Conservation (phyloP, 805 yeast species). For the Ogataea nakhonphanomensis region DNA sequence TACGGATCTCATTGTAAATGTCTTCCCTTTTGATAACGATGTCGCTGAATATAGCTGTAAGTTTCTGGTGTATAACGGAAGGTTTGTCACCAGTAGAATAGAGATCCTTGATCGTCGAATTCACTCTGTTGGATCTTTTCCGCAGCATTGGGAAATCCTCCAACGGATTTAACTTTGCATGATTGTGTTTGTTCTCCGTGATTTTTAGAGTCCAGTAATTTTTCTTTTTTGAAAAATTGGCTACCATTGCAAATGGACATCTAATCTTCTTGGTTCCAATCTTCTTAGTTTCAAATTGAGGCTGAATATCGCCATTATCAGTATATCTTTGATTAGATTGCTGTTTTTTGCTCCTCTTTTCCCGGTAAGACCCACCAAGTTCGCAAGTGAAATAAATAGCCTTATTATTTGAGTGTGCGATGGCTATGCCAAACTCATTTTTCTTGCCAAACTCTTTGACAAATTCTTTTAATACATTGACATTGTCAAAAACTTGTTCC, state of each 20-base stretch:
- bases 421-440: conserved; percentile 57
- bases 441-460: conserved; percentile 54
- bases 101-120: conserved; percentile 47
- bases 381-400: conserved; percentile 60
- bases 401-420: conserved; percentile 55
- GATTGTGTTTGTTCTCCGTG: conserved; percentile 56
- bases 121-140: conserved; percentile 50
- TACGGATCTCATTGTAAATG: conserved; percentile 55
- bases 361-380: conserved; percentile 54
- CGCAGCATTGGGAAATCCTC: conserved; percentile 55
- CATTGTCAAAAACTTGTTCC: conserved; percentile 47
- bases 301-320: conserved; percentile 22
- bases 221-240: conserved; percentile 47
- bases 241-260: conserved; percentile 60
- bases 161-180: conserved; percentile 54
- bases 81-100: conserved; percentile 57
- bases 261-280: conserved; percentile 47
- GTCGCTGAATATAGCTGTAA: conserved; percentile 49
- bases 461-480: conserved; percentile 50
- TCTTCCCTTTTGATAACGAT: conserved; percentile 55
- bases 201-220: conserved; percentile 51
- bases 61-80: conserved; percentile 48
- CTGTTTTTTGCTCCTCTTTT: conserved; percentile 38
- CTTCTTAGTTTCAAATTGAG: conserved; percentile 20
- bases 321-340: conserved; percentile 21